These are phyloP conservation scores for Xylaria venustula DNA, from an alignment of 495 filamentous ascomycete species.

Conservation along the genomic window DNA sequence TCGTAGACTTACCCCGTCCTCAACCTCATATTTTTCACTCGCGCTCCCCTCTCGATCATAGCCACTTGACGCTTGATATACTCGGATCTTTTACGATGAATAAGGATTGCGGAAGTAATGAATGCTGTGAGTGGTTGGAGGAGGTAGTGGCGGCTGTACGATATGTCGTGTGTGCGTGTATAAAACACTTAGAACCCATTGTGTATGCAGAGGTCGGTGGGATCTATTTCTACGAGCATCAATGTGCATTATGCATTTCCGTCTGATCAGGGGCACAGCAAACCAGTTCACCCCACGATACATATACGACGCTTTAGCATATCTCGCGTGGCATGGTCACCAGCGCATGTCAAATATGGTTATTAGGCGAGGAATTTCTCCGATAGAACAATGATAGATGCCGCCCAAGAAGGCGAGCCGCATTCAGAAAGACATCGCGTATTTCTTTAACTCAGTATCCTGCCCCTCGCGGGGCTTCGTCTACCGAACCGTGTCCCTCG, in stretches of 20 bases:
- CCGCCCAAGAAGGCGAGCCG: slow-evolving; percentile 12
- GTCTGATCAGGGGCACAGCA: not conserved
- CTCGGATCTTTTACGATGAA: not conserved
- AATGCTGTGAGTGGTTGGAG: not conserved
- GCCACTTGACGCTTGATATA: too few relatives aligned
- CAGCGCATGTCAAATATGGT: slow-evolving; percentile 10
- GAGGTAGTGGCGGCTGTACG: not conserved
- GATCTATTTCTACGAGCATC: not conserved
- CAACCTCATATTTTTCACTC: too few relatives aligned
- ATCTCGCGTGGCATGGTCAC: not conserved
- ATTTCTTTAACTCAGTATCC: too few relatives aligned
- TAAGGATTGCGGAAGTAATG: not conserved
- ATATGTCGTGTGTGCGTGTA: slow-evolving; percentile 3
- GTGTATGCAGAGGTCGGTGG: not conserved
- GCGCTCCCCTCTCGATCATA: too few relatives aligned
- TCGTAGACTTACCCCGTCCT: too few relatives aligned
- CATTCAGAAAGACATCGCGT: too few relatives aligned
- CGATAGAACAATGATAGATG: slow-evolving; percentile 23
- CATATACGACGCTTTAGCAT: slow-evolving; percentile 5
- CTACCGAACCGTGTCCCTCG: slow-evolving; percentile 7
- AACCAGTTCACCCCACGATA: slow-evolving; percentile 11
- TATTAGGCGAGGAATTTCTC: slow-evolving; percentile 11
- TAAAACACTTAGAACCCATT: not conserved
- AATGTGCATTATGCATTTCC: not conserved
- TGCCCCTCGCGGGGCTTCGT: slow-evolving; percentile 2